A percentile compares a stretch with the other conserved stretches of the same genome.
phyloP scores from a whole-genome alignment of 2,329 filamentous ascomycete species.

The Colletotrichum higginsianum region DNA sequence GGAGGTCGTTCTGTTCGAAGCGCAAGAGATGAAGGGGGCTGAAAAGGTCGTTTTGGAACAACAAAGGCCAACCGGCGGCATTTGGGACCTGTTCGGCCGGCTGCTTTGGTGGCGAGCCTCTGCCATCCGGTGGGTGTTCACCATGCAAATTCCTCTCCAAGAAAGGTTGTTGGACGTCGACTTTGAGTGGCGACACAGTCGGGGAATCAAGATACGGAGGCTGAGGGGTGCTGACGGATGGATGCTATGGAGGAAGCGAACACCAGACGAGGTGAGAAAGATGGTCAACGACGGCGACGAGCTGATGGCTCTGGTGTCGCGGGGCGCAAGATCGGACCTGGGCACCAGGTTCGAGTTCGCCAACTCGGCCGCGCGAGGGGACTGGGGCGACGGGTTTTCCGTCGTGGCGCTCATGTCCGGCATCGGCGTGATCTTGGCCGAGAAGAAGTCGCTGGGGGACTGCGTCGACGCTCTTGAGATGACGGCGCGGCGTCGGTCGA shows the following conservation, averaged over 20 bases:
- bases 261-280: neutral
- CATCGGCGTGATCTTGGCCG: slow-evolving; percentile 12
- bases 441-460: neutral
- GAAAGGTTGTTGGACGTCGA: neutral
- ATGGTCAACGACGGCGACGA: neutral
- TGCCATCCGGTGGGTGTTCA: slow-evolving; percentile 5
- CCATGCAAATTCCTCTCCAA: neutral
- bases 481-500: neutral
- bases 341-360: slow-evolving; percentile 14
- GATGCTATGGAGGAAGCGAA: slow-evolving; percentile 17
- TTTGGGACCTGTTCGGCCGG: neutral
- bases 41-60: neutral
- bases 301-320: slow-evolving; percentile 11
- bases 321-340: neutral
- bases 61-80: neutral
- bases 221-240: neutral
- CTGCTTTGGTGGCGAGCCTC: neutral
- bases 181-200: slow-evolving; percentile 21
- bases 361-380: neutral
- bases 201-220: neutral
- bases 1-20: slow-evolving; percentile 8
- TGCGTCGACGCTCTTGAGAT: neutral
- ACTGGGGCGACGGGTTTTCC: neutral
- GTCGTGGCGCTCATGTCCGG: slow-evolving; percentile 24
- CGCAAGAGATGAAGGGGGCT: too few species aligned